Evolutionary conservation across 257 asterid species (phyloP).

Genomic region (Solanum peruvianum): DNA sequence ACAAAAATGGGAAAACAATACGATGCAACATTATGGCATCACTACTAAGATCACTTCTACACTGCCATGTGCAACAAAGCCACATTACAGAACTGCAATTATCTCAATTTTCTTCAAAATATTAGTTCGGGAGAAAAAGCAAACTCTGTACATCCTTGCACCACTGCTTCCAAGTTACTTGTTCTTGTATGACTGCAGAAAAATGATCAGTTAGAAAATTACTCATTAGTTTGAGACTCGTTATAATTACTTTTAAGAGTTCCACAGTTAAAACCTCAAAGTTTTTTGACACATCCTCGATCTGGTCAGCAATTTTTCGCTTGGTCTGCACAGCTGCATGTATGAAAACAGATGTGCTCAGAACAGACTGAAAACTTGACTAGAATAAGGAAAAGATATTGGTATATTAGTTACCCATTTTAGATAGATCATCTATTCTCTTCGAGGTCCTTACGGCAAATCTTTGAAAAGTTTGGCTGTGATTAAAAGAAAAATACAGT

Average conservation of each 20-base stretch:
- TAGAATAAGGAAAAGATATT: not conserved
- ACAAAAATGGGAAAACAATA: too few relatives aligned
- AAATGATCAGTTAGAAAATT: not conserved
- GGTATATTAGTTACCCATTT: constrained; percentile 21
- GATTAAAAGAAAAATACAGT: not conserved
- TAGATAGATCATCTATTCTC: constrained; percentile 43
- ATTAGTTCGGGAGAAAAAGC: not conserved
- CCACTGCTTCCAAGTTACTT: not conserved
- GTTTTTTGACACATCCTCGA: constrained; percentile 41
- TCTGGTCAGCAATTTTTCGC: constrained; percentile 43
- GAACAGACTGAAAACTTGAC: not conserved
- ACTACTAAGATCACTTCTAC: too few relatives aligned
- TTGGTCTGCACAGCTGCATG: constrained; percentile 53
- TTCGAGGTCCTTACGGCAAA: constrained; percentile 83
- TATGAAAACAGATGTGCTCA: not conserved
- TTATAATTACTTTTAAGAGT: not conserved
- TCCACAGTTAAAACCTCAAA: constrained; percentile 23
- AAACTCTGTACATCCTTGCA: not conserved
- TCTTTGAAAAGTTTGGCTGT: constrained; percentile 63
- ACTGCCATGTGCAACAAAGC: too few relatives aligned
- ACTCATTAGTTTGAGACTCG: not conserved
- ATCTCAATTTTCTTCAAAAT: not conserved
- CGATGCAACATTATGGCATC: too few relatives aligned
- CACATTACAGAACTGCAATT: not conserved
- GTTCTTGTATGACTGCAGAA: not conserved